Evolutionary conservation across 257 asterid genomes (phyloP).

Genomic region (Cinchona pubescens): DNA sequence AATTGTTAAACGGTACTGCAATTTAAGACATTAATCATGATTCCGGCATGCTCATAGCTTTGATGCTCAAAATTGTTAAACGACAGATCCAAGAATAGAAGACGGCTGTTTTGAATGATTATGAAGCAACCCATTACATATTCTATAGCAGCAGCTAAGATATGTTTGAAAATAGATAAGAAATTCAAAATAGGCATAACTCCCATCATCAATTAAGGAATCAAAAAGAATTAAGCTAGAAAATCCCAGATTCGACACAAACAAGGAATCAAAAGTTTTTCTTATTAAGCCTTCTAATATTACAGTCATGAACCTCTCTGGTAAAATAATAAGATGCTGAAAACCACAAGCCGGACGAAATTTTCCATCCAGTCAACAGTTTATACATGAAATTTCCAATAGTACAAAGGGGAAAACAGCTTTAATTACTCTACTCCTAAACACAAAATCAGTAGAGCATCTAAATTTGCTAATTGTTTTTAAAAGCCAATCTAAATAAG

Average conservation of each 20-base stretch:
- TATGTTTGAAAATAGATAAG: too few species aligned
- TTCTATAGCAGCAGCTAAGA: too few species aligned
- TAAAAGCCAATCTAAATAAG: slow-evolving; percentile 28
- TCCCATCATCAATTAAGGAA: not conserved
- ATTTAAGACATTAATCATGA: too few species aligned
- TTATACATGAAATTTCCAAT: slow-evolving; percentile 25
- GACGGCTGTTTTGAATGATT: too few species aligned
- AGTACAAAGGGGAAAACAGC: slow-evolving; percentile 27
- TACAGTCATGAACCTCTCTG: slow-evolving; percentile 17
- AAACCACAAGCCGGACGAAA: slow-evolving; percentile 17
- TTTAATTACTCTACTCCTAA: slow-evolving; percentile 39
- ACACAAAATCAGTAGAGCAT: slow-evolving; percentile 53
- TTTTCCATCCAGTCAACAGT: slow-evolving; percentile 30
- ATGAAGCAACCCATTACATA: too few species aligned
- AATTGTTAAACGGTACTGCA: too few species aligned
- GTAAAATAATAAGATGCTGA: slow-evolving; percentile 3
- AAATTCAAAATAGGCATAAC: not conserved
- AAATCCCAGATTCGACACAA: not conserved
- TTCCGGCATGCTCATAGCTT: too few species aligned
- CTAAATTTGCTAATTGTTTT: slow-evolving; percentile 27
- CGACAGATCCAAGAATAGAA: too few species aligned
- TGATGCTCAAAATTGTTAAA: too few species aligned
- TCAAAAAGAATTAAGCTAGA: not conserved
- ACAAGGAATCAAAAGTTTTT: not conserved
- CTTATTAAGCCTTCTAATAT: slow-evolving; percentile 24